Evolutionary conservation across 805 yeast genomes (phyloP).

Genomic region (Teunomyces lycoperdinae): DNA sequence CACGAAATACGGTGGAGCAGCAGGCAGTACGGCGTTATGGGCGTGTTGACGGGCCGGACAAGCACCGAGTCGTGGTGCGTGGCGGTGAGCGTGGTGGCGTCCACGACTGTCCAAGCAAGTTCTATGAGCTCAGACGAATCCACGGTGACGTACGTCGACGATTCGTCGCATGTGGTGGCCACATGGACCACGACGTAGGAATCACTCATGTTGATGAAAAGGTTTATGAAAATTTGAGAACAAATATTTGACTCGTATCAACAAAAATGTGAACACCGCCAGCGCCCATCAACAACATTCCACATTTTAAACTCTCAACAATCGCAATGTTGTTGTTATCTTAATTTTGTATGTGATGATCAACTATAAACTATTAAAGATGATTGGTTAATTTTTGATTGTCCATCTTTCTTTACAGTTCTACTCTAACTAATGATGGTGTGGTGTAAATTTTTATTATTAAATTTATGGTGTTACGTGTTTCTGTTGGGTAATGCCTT

Average conservation of each 20-base stretch:
- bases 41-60: conserved; percentile 63
- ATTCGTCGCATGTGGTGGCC: conserved; percentile 67
- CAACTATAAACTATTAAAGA: too few species aligned
- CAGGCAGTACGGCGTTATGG: conserved; percentile 59
- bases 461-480: too few species aligned
- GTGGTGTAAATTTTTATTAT: too few species aligned
- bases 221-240: not conserved
- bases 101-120: conserved; percentile 64
- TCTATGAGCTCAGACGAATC: conserved; percentile 70
- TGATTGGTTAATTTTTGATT: too few species aligned
- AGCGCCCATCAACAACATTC: too few species aligned
- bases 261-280: not conserved
- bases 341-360: too few species aligned
- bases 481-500: too few species aligned
- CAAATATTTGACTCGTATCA: not conserved
- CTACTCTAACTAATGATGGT: too few species aligned
- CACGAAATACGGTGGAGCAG: conserved; percentile 52
- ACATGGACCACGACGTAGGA: conserved; percentile 59
- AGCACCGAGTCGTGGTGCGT: conserved; percentile 43
- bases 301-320: too few species aligned
- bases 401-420: too few species aligned
- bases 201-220: conserved; percentile 42
- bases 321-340: too few species aligned
- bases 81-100: conserved; percentile 48
- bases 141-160: conserved; percentile 52